These are phyloP conservation scores for Saccharomycopsis schoenii DNA, from an alignment of 805 yeast species.

Conservation along the genomic window DNA sequence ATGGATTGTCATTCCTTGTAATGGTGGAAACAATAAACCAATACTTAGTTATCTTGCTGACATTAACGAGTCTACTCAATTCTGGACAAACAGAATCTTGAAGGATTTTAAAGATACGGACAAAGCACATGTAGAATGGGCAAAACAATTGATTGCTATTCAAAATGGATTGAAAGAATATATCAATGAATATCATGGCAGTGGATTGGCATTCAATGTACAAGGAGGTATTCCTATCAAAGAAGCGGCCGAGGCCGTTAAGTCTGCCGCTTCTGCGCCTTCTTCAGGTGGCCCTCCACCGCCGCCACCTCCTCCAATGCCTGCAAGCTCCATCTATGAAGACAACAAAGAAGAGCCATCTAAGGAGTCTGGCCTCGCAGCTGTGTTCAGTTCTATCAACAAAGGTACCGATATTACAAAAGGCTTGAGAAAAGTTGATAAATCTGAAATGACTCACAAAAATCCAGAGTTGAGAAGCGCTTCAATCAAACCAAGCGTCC, in stretches of 20 bases:
- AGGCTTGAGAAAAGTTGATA: conserved; percentile 84
- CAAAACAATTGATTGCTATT: conserved; percentile 46
- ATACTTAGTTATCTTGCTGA: conserved; percentile 60
- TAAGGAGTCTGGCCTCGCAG: conserved; percentile 52
- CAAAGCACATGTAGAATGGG: conserved; percentile 72
- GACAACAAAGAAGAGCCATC: conserved; percentile 22
- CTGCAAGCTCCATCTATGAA: conserved; percentile 68
- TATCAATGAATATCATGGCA: conserved; percentile 67
- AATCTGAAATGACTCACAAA: conserved; percentile 88
- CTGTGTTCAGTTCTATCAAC: conserved; percentile 86
- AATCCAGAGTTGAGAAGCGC: conserved; percentile 62
- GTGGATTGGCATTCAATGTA: conserved; percentile 77
- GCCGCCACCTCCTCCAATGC: conserved; percentile 74
- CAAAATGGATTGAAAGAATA: conserved; percentile 64
- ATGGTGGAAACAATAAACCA: conserved; percentile 26
- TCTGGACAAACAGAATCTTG: conserved; percentile 86
- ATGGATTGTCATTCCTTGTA: conserved; percentile 76
- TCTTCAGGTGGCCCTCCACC: conserved; percentile 25
- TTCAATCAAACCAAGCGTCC: conserved; percentile 32
- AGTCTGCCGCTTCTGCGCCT: conserved; percentile 24
- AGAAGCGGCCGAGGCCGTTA: conserved; percentile 32
- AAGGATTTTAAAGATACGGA: conserved; percentile 75
- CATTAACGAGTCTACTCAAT: conserved; percentile 83
- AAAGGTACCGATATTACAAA: conserved; percentile 79
- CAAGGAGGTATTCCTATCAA: conserved; percentile 47